Conservation (phyloP, 2,329 filamentous ascomycete species). For the Ophiostoma himal-ulmi region DNA sequence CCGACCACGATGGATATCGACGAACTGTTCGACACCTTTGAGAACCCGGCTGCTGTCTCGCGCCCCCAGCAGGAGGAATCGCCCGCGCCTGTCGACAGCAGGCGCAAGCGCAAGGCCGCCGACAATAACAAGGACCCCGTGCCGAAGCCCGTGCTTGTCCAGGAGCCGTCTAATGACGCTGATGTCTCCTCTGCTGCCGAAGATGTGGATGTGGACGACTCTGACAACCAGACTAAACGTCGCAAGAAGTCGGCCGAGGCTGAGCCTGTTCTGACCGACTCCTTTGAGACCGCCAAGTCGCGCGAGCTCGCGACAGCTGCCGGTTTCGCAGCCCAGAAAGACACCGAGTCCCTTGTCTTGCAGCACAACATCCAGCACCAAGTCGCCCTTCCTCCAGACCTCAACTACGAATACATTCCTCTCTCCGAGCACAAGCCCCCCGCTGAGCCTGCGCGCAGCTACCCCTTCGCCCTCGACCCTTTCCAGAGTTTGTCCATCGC, state of each 20-base stretch:
- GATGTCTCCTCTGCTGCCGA: slow-evolving; percentile 27
- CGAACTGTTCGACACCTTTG: slow-evolving; percentile 77
- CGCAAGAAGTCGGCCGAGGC: slow-evolving; percentile 54
- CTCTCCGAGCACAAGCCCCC: slow-evolving; percentile 92
- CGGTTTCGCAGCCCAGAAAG: slow-evolving; percentile 57
- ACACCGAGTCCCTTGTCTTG: slow-evolving; percentile 67
- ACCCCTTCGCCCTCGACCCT: slow-evolving; percentile 88
- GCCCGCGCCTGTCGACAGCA: slow-evolving; percentile 52
- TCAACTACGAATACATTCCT: slow-evolving; percentile 91
- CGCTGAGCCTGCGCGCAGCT: slow-evolving; percentile 74
- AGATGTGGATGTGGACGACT: slow-evolving; percentile 35
- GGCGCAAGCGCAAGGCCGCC: slow-evolving; percentile 77
- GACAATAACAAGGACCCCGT: slow-evolving; percentile 9
- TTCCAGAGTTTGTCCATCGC: slow-evolving; percentile 94
- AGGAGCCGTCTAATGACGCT: slow-evolving; percentile 36
- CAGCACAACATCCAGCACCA: slow-evolving; percentile 99
- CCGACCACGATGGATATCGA: slow-evolving; percentile 49
- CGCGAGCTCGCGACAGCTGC: slow-evolving; percentile 78
- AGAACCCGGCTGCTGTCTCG: slow-evolving; percentile 53
- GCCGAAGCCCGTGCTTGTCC: slow-evolving; percentile 27
- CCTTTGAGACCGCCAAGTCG: slow-evolving; percentile 91
- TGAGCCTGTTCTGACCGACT: slow-evolving; percentile 78
- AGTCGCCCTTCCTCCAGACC: slow-evolving; percentile 86
- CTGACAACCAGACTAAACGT: slow-evolving; percentile 53
- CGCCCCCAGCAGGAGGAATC: slow-evolving; percentile 30